Percentiles rank a stretch among this genome's conserved stretches.
phyloP scores from a whole-genome alignment of 345 rosid genomes.

The Dipteronia dyeriana region DNA sequence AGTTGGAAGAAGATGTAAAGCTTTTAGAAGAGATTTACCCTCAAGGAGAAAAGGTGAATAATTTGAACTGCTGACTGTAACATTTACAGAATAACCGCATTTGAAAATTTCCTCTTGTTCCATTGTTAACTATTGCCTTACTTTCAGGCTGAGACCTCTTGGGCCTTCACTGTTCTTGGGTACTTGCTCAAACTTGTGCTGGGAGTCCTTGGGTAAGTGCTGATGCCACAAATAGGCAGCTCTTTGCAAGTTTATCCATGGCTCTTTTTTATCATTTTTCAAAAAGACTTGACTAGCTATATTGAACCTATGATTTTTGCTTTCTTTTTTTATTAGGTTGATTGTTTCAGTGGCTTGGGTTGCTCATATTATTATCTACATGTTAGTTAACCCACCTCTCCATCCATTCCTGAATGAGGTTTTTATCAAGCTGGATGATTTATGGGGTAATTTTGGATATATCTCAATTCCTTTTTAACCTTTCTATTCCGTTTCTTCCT shows the following conservation, averaged over 20 bases:
- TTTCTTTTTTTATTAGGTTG: slow-evolving; percentile 45
- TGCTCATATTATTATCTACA: slow-evolving; percentile 87
- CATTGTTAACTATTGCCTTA: slow-evolving; percentile 15
- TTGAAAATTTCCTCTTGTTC: not conserved
- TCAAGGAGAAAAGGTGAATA: slow-evolving; percentile 93
- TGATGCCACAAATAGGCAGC: slow-evolving; percentile 12
- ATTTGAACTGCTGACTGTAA: slow-evolving; percentile 9
- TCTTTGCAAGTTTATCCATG: not conserved
- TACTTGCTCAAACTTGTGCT: slow-evolving; percentile 87
- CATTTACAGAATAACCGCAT: not conserved
- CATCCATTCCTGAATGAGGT: slow-evolving; percentile 91
- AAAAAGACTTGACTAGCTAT: not conserved
- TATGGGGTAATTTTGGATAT: slow-evolving; percentile 70
- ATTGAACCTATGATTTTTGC: not conserved
- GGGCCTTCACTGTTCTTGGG: slow-evolving; percentile 97
- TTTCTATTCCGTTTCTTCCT: not conserved
- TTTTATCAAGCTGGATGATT: slow-evolving; percentile 92
- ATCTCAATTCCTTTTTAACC: slow-evolving; percentile 8
- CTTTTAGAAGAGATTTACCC: slow-evolving; percentile 97
- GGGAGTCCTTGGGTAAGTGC: slow-evolving; percentile 84
- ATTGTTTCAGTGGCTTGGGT: slow-evolving; percentile 96
- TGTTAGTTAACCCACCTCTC: slow-evolving; percentile 83
- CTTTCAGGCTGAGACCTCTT: slow-evolving; percentile 89
- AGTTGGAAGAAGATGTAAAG: slow-evolving; percentile 94
- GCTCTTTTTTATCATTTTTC: slow-evolving; percentile 1